Evolutionary conservation across 805 yeast species (phyloP).

Genomic region (Candida sithepensis): DNA sequence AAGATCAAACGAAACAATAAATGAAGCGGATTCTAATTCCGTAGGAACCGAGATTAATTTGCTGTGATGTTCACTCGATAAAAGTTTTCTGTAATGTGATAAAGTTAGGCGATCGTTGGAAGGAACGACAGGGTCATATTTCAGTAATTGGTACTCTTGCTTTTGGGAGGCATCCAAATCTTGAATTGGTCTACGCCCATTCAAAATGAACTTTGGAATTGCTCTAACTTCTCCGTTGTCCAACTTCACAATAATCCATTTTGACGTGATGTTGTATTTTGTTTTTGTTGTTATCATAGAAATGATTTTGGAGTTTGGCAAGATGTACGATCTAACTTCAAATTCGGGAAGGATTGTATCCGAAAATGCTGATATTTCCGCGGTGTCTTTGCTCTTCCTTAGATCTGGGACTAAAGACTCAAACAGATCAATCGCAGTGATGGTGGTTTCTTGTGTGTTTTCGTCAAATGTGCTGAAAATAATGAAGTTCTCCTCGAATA

Average conservation of each 20-base stretch:
- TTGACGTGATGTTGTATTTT: slow-evolving; percentile 62
- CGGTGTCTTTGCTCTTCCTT: slow-evolving; percentile 24
- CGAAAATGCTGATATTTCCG: slow-evolving; percentile 15
- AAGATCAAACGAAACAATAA: slow-evolving; percentile 61
- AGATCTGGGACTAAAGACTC: slow-evolving; percentile 58
- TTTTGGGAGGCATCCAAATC: slow-evolving; percentile 50
- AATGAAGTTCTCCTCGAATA: slow-evolving; percentile 82
- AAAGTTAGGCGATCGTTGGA: slow-evolving; percentile 46
- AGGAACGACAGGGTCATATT: slow-evolving; percentile 63
- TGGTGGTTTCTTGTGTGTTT: slow-evolving; percentile 44
- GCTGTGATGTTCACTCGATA: slow-evolving; percentile 22
- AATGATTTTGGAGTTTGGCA: slow-evolving; percentile 52
- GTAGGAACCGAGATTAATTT: slow-evolving; percentile 51
- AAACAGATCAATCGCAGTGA: slow-evolving; percentile 75
- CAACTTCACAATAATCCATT: slow-evolving; percentile 58
- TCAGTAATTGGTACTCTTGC: slow-evolving; percentile 53
- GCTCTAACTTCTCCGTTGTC: slow-evolving; percentile 59
- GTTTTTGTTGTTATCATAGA: slow-evolving; percentile 54
- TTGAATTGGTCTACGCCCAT: slow-evolving; percentile 62
- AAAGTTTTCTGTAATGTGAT: slow-evolving; percentile 47
- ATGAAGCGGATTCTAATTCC: slow-evolving; percentile 74
- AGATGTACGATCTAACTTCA: slow-evolving; percentile 52
- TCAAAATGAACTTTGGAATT: slow-evolving; percentile 67
- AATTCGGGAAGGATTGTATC: slow-evolving; percentile 40
- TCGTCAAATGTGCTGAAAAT: slow-evolving; percentile 59